Percentiles rank a stretch among this genome's conserved stretches.
Conservation (phyloP, 768 basidiomycete genomes). For the Termitomyces sp. region DNA sequence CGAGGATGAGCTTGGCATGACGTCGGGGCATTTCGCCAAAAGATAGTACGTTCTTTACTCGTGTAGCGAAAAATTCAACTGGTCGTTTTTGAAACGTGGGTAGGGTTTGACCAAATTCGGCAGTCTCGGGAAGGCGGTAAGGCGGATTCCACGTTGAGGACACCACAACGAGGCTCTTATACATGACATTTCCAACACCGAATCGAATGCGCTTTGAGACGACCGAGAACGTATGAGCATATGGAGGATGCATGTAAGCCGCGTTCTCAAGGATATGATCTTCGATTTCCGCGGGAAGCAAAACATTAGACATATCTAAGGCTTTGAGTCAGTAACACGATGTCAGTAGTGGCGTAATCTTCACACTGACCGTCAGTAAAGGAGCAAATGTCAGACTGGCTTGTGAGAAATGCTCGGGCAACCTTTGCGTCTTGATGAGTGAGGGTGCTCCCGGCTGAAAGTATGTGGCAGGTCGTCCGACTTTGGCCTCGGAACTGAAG, state of each 20-base stretch:
- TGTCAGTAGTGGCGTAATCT: background rate
- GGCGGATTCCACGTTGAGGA: background rate
- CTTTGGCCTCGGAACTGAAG: too few species aligned
- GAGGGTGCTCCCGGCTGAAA: too few species aligned
- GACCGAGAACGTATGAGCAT: background rate
- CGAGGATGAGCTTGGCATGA: background rate
- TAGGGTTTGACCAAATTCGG: background rate
- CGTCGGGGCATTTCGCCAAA: background rate
- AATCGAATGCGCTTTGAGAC: background rate
- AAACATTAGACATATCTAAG: background rate
- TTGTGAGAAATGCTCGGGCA: background rate
- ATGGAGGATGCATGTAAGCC: background rate
- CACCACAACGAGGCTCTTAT: background rate
- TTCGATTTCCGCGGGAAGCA: background rate
- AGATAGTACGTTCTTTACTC: background rate
- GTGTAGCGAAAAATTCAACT: background rate
- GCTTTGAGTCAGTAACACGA: background rate
- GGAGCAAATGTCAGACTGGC: background rate
- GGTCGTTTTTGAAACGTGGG: background rate
- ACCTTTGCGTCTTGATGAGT: too few species aligned
- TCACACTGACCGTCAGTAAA: background rate
- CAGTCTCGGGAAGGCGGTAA: background rate
- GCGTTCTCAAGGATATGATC: background rate
- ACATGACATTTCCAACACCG: background rate
- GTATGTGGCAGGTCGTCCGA: too few species aligned